A percentile compares a stretch with the other conserved stretches of the same genome.
Evolutionary conservation across 306 rosid genomes (phyloP).

Genomic region (Gillenia trifoliata): DNA sequence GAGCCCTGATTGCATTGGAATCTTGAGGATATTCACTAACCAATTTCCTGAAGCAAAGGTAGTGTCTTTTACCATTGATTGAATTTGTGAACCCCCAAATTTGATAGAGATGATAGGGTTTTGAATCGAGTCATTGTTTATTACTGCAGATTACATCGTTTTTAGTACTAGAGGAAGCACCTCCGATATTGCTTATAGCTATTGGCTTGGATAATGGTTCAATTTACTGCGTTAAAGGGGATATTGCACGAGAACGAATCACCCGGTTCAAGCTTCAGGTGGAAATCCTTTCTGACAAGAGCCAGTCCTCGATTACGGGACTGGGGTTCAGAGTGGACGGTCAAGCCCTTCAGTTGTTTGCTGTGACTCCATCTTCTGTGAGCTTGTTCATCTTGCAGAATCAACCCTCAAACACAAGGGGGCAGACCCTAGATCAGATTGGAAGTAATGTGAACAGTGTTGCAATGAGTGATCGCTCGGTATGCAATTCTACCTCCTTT

Average conservation of each 20-base stretch:
- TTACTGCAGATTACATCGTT: slow-evolving; percentile 83
- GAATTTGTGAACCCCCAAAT: neutral
- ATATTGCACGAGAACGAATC: slow-evolving; percentile 92
- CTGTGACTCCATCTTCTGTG: slow-evolving; percentile 83
- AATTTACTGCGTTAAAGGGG: slow-evolving; percentile 94
- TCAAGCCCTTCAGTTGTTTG: slow-evolving; percentile 85
- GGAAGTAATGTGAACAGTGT: slow-evolving; percentile 65
- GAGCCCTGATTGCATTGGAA: slow-evolving; percentile 94
- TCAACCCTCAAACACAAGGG: slow-evolving; percentile 54
- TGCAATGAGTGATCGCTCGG: slow-evolving; percentile 93
- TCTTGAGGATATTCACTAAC: slow-evolving; percentile 83
- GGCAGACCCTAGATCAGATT: slow-evolving; percentile 96
- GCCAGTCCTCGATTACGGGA: slow-evolving; percentile 63
- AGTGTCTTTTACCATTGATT: neutral
- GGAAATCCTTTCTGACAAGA: slow-evolving; percentile 56
- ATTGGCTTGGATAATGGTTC: slow-evolving; percentile 89
- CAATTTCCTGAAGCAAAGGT: slow-evolving; percentile 96
- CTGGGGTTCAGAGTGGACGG: slow-evolving; percentile 94
- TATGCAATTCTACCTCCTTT: slow-evolving; percentile 32
- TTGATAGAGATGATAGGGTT: neutral
- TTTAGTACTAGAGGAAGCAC: slow-evolving; percentile 88
- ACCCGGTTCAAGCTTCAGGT: slow-evolving; percentile 88
- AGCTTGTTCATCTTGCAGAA: slow-evolving; percentile 69
- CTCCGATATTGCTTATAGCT: slow-evolving; percentile 85
- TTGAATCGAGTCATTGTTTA: slow-evolving; percentile 10